A percentile compares a stretch with the other conserved stretches of the same genome.
These are phyloP conservation scores for Rhododendron kiyosumense DNA, from an alignment of 148 eudicot species.

Conservation along the genomic window DNA sequence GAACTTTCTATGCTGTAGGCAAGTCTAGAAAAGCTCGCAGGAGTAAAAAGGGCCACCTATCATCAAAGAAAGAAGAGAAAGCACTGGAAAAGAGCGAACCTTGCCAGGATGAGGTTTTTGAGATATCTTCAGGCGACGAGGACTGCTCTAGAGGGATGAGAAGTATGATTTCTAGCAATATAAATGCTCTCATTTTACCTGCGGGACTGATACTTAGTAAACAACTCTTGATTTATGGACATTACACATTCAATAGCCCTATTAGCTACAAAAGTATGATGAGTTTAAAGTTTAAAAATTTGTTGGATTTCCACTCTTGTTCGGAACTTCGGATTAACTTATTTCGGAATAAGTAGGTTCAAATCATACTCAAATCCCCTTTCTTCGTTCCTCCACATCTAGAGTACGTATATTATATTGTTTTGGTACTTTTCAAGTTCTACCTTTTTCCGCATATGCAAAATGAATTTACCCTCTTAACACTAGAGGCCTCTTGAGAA, in stretches of 20 bases:
- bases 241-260: neutral
- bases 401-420: neutral
- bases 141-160: constrained; percentile 76
- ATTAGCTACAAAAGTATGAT: neutral
- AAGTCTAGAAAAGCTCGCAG: constrained; percentile 41
- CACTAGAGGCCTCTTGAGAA: neutral
- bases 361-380: neutral
- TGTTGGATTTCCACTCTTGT: neutral
- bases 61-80: constrained; percentile 23
- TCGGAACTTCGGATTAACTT: neutral
- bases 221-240: neutral
- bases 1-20: constrained; percentile 24
- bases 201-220: neutral
- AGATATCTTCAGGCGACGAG: constrained; percentile 77
- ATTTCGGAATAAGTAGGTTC: neutral
- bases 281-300: neutral
- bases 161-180: constrained; percentile 43
- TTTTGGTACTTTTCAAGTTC: neutral
- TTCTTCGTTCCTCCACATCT: neutral
- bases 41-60: constrained; percentile 19
- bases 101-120: constrained; percentile 38
- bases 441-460: neutral
- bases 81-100: constrained; percentile 24
- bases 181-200: neutral
- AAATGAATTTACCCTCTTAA: neutral